phyloP scores from a whole-genome alignment of 2,329 filamentous ascomycete genomes.

The Phialocephala subalpina region DNA sequence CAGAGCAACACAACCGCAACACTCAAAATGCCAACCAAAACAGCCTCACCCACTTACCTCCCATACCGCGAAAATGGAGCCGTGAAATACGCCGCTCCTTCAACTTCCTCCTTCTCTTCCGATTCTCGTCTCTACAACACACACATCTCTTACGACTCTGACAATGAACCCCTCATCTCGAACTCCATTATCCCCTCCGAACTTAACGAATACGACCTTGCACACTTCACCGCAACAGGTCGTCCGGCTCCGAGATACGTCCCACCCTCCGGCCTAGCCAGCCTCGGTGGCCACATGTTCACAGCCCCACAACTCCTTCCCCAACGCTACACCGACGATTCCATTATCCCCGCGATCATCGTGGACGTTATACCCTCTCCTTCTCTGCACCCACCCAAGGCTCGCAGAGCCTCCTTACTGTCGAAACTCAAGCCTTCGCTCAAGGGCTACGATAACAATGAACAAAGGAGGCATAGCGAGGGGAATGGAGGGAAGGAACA shows the following conservation, averaged over 20 bases:
- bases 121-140: background rate
- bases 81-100: slow-evolving; percentile 22
- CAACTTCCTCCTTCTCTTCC: background rate
- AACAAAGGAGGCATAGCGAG: background rate
- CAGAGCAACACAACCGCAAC: background rate
- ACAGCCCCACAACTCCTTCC: slow-evolving; percentile 37
- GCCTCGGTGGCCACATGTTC: slow-evolving; percentile 32
- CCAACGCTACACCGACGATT: slow-evolving; percentile 40
- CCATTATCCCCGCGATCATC: slow-evolving; percentile 43
- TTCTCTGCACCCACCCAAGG: background rate
- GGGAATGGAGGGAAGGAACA: slow-evolving; percentile 22
- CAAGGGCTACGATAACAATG: background rate
- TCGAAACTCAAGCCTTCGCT: too few species aligned
- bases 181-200: background rate
- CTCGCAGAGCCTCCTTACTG: background rate
- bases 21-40: slow-evolving; percentile 14
- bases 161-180: slow-evolving; percentile 34
- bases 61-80: slow-evolving; percentile 30
- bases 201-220: slow-evolving; percentile 21
- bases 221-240: slow-evolving; percentile 40
- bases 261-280: slow-evolving; percentile 16
- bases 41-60: slow-evolving; percentile 21
- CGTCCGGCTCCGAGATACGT: slow-evolving; percentile 36
- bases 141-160: slow-evolving; percentile 34
- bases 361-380: slow-evolving; percentile 25